Base-by-base conservation (phyloP, 441 rosid genomes). In the Gossypium davidsonii region DNA sequence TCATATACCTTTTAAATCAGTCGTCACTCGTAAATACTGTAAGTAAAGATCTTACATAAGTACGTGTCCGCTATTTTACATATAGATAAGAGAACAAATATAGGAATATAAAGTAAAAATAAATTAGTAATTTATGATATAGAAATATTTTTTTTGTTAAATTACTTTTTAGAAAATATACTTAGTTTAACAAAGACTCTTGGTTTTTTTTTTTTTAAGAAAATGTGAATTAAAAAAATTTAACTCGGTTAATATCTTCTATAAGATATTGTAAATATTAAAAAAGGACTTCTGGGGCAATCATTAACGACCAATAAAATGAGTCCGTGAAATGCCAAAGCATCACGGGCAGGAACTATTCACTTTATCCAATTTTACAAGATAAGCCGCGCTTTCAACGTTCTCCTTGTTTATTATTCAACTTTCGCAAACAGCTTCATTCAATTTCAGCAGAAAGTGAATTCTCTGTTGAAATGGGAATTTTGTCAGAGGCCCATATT, bases 401-500 rank as follows among this genome's bases (percentile, higher is more conserved):
- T n/a, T n/a, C 12, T 28, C 21, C 17, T n/a, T 60, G 12, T 55
- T 2, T 2, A 20, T 56, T 10, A 56, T 21, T 56, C 60, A 56
- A 23, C 8, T 0, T 17, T 59, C 17, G 5, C 4, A 12, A 11
- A 59, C 39, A 28, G 64, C 17, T 59, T 59, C 64, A 14, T 28
- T 59, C 64, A 59, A 25, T 59, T 26, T 59, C 18, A 11, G 39
- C 63, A 58, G 56, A 59, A n/a, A 5, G 20, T n/a, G 9, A 59
- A 6, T 4, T 59, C 64, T 59, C 61, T 14, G 6, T 58, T 58
- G 34, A 58, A 6, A 92, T 93, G 97, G 78, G 78, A 48, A 23
- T 53, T 69, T 87, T 73, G 89, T 87, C 89, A 18, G 84, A 82
- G 63, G 81, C 92, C 1, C 96, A 91, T 71, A 80, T 89, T 17